phyloP scores from a whole-genome alignment of 768 basidiomycete genomes.

The Collybia sordida region DNA sequence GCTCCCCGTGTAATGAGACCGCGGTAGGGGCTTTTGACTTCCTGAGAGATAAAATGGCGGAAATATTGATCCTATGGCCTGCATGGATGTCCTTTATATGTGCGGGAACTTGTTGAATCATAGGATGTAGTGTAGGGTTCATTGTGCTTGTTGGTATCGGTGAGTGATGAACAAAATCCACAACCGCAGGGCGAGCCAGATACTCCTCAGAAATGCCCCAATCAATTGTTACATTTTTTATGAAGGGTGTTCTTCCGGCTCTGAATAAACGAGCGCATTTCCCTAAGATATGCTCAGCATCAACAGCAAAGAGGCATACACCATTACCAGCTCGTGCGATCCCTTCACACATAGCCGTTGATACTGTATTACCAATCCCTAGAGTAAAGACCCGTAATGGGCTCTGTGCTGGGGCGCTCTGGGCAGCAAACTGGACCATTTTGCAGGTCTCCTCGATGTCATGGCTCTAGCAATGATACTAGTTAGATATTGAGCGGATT shows the following conservation, averaged over 20 bases:
- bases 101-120: constrained; percentile 35
- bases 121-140: constrained; percentile 23
- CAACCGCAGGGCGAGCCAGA: constrained; percentile 10
- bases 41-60: constrained; percentile 29
- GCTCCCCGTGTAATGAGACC: constrained; percentile 31
- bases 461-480: constrained; percentile 9
- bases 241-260: constrained; percentile 46
- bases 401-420: constrained; percentile 21
- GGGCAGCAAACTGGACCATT: constrained; percentile 30
- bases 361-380: constrained; percentile 53
- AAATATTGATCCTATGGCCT: constrained; percentile 32
- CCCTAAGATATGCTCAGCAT: constrained; percentile 42
- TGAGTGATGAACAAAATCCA: constrained; percentile 8
- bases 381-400: constrained; percentile 55
- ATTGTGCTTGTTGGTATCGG: constrained; percentile 16
- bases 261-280: constrained; percentile 52
- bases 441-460: constrained; percentile 18
- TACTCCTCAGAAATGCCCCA: constrained; percentile 41
- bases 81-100: constrained; percentile 32
- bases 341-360: constrained; percentile 49
- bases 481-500: not conserved
- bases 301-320: constrained; percentile 42
- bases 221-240: constrained; percentile 46
- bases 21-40: constrained; percentile 26
- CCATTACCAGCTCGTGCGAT: constrained; percentile 60